These are phyloP conservation scores for Pueraria montana DNA, from an alignment of 306 rosid species.

Conservation along the genomic window DNA sequence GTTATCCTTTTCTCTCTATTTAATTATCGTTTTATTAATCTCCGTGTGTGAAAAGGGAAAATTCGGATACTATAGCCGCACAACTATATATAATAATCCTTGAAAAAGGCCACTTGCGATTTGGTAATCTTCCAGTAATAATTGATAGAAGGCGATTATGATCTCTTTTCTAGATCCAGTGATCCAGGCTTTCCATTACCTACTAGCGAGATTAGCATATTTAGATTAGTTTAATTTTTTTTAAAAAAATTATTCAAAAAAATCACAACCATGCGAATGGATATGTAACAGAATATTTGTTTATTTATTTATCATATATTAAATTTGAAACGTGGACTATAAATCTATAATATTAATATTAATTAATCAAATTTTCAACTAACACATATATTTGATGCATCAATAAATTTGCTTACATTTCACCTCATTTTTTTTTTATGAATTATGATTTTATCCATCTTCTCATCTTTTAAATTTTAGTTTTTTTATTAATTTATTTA, in stretches of 20 bases:
- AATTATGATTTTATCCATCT: no score
- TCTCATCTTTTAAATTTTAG: no score
- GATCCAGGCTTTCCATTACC: not conserved
- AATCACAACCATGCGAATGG: not conserved
- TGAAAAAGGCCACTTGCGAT: constrained; percentile 34
- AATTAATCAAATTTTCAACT: not conserved
- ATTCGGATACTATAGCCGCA: constrained; percentile 34
- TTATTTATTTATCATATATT: not conserved
- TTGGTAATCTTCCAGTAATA: constrained; percentile 42
- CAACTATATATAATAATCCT: constrained; percentile 20
- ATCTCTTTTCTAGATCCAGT: not conserved
- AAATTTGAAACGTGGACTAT: not conserved
- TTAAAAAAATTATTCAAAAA: not conserved
- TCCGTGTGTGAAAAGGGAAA: constrained; percentile 5
- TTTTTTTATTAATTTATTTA: no score
- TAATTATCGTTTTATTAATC: not conserved
- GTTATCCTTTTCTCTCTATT: not conserved
- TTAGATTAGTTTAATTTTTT: not conserved
- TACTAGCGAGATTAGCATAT: not conserved
- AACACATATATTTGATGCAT: not conserved
- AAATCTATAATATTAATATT: not conserved
- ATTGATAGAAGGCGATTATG: constrained; percentile 27
- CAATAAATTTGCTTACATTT: no score
- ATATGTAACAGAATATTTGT: not conserved
- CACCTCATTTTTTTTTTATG: no score